A percentile compares a stretch with the other conserved stretches of the same genome.
Evolutionary conservation across 306 rosid genomes (phyloP).

Genomic region (Neltuma alba): DNA sequence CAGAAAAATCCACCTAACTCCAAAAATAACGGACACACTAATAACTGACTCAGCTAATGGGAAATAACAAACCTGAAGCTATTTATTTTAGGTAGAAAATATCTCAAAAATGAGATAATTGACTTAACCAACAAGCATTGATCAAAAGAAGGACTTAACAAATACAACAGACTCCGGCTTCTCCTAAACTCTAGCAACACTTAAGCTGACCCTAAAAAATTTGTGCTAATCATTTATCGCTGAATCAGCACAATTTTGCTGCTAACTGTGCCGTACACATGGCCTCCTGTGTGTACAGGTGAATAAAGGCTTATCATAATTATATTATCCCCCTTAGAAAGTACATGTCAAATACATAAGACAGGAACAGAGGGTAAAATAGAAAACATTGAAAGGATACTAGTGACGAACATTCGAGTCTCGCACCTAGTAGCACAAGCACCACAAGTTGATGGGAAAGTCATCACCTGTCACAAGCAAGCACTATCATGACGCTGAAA

Average conservation of each 20-base stretch:
- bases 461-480: constrained; percentile 79
- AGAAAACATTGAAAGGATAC: constrained; percentile 61
- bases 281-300: background rate
- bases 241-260: background rate
- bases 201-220: background rate
- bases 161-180: too few relatives aligned
- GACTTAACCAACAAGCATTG: too few relatives aligned
- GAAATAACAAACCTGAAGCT: background rate
- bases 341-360: background rate
- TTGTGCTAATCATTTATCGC: background rate
- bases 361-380: constrained; percentile 26
- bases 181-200: constrained; percentile 27
- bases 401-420: constrained; percentile 95
- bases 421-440: constrained; percentile 69
- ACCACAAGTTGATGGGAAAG: constrained; percentile 97
- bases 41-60: background rate
- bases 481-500: constrained; percentile 16
- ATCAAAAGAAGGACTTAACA: too few relatives aligned
- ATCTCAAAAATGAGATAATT: too few relatives aligned
- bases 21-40: background rate
- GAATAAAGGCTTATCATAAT: background rate
- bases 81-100: too few relatives aligned
- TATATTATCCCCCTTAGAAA: background rate
- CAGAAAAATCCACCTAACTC: too few relatives aligned
- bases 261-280: background rate